Evolutionary conservation across 805 yeast genomes (phyloP).

Genomic region (Lachancea fermentati): DNA sequence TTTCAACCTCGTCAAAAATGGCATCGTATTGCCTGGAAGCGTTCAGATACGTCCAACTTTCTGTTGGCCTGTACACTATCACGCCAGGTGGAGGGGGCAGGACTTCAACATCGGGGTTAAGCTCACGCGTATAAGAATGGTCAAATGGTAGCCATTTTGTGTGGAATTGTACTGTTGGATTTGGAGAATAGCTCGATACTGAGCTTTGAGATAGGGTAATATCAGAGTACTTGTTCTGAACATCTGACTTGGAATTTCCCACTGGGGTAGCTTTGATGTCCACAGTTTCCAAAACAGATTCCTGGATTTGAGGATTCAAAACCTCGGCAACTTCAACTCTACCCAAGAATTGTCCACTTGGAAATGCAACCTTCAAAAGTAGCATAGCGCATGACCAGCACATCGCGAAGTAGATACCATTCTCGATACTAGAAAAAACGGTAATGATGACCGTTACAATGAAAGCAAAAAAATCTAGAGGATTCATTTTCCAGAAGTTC

Average conservation of each 20-base stretch:
- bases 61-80: conserved; percentile 75
- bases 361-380: conserved; percentile 70
- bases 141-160: conserved; percentile 66
- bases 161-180: conserved; percentile 36
- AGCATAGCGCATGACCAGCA: conserved; percentile 75
- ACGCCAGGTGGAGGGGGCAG: conserved; percentile 88
- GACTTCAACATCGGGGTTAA: conserved; percentile 54
- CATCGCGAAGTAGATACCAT: conserved; percentile 87
- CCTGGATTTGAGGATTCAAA: conserved; percentile 24
- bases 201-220: neutral
- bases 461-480: conserved; percentile 70
- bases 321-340: conserved; percentile 66
- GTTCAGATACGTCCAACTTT: conserved; percentile 78
- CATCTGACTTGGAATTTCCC: neutral
- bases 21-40: conserved; percentile 66
- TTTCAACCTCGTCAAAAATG: conserved; percentile 61
- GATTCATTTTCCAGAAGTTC: conserved; percentile 66
- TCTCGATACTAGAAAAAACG: conserved; percentile 73
- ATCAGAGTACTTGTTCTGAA: neutral
- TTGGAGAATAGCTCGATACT: neutral
- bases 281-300: neutral
- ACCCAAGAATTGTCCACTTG: conserved; percentile 80
- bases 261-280: neutral
- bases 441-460: conserved; percentile 67
- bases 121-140: conserved; percentile 33